Evolutionary conservation across 257 asterid species (phyloP), one percentile per base, ranked within the genome.

Genomic region (Gentiana macrophylla): DNA sequence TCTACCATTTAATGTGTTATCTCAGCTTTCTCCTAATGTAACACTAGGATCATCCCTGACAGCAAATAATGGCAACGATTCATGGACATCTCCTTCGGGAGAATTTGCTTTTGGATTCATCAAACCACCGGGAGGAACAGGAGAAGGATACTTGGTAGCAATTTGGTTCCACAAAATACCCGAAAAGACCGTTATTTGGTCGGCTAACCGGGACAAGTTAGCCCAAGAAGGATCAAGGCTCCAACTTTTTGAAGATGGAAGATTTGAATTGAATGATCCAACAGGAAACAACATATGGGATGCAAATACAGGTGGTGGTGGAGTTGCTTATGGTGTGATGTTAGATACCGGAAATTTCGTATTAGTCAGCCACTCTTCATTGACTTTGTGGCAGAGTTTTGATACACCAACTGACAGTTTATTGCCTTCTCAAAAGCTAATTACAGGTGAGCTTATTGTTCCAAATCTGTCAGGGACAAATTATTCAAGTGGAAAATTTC

Each of bases 81-180:
- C 35, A 6, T 65, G 65, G 65, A 11, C 11, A 15, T 57, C 60
- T 1, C 70, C 56, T 0, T 58, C 51, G 4, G 65, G 59, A 3
- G 70, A 65, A 15, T 65, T 65, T n/a, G 65, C 44, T 43, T 65
- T 65, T 8, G 60, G 70, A 4, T 65, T 65, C 46, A 15, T 2
- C 12, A 36, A 11, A 35, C 46, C 46, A 41, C 24, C 24, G 24
- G 24, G 24, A 24, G 3, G 11, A 1, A 3, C 37, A 13, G 33
- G 45, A 33, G 64, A 15, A 44, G 49, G 55, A 2, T 65, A 13
- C 70, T 10, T 65, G 9, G 50, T 57, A 12, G 56, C 60, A 35
- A 58, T 65, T 36, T 52, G 64, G 65, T 58, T 65, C 70, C 51
- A 65, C 50, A 52, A 52, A 65, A 53, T 52, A 24, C 57, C 44